phyloP scores from a whole-genome alignment of 1,284 basidiomycete species.

The Stygiomarasmius scandens region DNA sequence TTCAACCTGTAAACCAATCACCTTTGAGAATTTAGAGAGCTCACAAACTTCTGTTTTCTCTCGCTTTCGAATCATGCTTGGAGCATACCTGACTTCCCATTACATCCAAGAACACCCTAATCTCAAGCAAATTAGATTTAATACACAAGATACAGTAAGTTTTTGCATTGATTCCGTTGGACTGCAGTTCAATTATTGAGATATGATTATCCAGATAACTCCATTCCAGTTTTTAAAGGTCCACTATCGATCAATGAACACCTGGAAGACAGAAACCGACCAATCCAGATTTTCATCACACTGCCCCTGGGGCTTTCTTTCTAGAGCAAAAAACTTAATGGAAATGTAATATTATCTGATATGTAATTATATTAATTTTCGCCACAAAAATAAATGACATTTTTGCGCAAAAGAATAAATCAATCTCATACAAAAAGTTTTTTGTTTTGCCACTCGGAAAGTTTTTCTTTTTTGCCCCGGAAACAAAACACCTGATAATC shows the following conservation, averaged over 20 bases:
- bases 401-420: too few species aligned
- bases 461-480: too few species aligned
- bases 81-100: slow-evolving; percentile 23
- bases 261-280: slow-evolving; percentile 27
- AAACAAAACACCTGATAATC: too few species aligned
- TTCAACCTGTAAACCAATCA: too few species aligned
- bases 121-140: slow-evolving; percentile 18
- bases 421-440: too few species aligned
- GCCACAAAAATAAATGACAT: too few species aligned
- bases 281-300: slow-evolving; percentile 32
- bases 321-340: too few species aligned
- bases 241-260: slow-evolving; percentile 26
- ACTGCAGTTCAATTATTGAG: slow-evolving; percentile 22
- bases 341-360: too few species aligned
- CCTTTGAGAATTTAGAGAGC: too few species aligned
- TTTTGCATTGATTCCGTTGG: not conserved
- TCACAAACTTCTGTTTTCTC: slow-evolving; percentile 19
- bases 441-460: too few species aligned
- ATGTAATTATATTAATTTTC: too few species aligned
- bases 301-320: too few species aligned
- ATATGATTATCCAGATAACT: slow-evolving; percentile 21
- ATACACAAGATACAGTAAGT: slow-evolving; percentile 9
- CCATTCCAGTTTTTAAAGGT: slow-evolving; percentile 26
- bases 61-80: slow-evolving; percentile 23
- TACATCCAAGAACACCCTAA: slow-evolving; percentile 13